Conservation (phyloP, 2,329 filamentous ascomycete genomes). For the Cladosporium sphaerospermum region DNA sequence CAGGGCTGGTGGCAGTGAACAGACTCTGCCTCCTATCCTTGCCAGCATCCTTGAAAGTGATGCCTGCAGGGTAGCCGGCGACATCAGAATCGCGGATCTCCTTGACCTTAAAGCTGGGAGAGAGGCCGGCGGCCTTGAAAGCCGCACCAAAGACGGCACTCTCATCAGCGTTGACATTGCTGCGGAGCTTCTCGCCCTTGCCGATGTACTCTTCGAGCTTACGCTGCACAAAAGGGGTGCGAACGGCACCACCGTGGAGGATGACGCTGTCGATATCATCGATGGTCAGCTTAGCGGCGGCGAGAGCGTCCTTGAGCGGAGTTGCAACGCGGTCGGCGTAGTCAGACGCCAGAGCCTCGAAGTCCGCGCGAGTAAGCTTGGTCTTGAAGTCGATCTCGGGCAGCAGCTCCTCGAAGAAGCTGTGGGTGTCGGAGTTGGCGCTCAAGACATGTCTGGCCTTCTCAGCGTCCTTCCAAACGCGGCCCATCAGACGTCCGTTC, state of each 20-base stretch:
- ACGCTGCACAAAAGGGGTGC: conserved; percentile 92
- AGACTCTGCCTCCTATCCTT: conserved; percentile 72
- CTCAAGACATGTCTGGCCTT: conserved; percentile 82
- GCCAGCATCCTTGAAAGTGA: conserved; percentile 63
- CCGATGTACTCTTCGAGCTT: conserved; percentile 71
- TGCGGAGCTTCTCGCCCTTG: conserved; percentile 70
- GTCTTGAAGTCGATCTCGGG: conserved; percentile 92
- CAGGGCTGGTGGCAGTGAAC: conserved; percentile 69
- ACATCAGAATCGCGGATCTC: conserved; percentile 82
- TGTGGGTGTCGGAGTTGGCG: conserved; percentile 76
- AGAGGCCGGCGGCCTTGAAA: conserved; percentile 87
- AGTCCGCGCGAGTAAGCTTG: conserved; percentile 72
- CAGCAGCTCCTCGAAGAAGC: conserved; percentile 81
- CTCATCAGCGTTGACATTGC: conserved; percentile 95
- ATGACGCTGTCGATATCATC: conserved; percentile 82
- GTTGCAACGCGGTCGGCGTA: conserved; percentile 62
- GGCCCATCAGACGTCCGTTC: conserved; percentile 80
- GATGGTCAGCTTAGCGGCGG: conserved; percentile 64
- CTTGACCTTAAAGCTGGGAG: conserved; percentile 94
- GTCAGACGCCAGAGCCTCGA: conserved; percentile 68
- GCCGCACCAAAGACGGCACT: conserved; percentile 92
- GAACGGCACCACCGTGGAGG: conserved; percentile 80
- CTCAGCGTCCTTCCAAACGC: conserved; percentile 89
- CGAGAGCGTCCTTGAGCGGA: conserved; percentile 69
- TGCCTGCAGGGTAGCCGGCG: conserved; percentile 64